Evolutionary conservation across 805 yeast species (phyloP), one percentile per base, ranked within the genome.

Genomic region (Starmerella floris): DNA sequence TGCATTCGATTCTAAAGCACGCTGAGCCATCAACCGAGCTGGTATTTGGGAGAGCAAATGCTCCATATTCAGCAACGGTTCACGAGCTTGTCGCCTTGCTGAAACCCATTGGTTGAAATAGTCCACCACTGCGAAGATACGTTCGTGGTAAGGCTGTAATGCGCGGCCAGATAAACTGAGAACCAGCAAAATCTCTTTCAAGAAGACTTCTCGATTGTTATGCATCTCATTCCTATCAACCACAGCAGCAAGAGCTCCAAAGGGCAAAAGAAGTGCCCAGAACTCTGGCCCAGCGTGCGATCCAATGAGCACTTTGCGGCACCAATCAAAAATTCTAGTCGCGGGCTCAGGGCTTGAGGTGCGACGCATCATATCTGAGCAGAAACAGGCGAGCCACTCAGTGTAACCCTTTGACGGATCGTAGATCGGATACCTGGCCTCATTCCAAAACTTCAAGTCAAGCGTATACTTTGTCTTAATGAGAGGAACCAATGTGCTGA

Each of bases 1-100:
- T 0, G 93, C 77, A 36, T 76, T 82, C 46, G 93, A 82, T 49
- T 84, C 84, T 1, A 84, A 71, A 0, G 96, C 80, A 40, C 91
- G 68, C 28, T 69, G 66, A 0, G 95, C 95, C 53, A 91, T 66
- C 20, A 81, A 56, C 30, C 74, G 76, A 23, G 77, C 73, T 0
- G 94, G 82, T 9, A 87, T 50, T 9, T 39, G 35, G 1, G 43
- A 41, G 6, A 49, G 21, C 3, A 50, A 33, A 3, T 38, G 32
- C 31, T 53, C 53, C 33, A 51, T 43, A 1, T 35, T 49, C 5
- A 46, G 44, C 15, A 46, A 30, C 19, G 43, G 36, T 25, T 40
- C 42, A 6, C 43, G 45, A 4, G 41, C 41, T 19, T 46, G 50
- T 2, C 55, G 41, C 8, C 60, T 41, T 4, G 50, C 49, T 5